Base-by-base conservation (phyloP, 495 filamentous ascomycete genomes). In the Tuber borchii region DNA sequence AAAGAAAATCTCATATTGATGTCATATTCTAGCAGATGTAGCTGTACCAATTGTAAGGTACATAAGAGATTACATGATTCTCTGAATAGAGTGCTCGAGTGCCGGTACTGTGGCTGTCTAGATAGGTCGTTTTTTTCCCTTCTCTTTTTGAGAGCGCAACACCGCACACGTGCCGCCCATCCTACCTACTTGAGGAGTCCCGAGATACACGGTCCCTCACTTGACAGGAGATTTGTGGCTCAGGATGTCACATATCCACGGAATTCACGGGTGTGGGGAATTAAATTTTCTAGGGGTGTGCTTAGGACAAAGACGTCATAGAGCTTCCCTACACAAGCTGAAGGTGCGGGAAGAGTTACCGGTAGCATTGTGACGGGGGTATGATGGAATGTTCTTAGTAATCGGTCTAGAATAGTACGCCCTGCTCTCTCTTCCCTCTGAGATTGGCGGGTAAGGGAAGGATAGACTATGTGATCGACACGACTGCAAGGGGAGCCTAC, bases 341-440 rank as follows among this genome's bases (percentile, higher is more conserved):
- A n/a, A 22, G 48, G 48, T 61, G 51, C 51, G n/a, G 51, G 26
- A 14, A 16, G 56, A 31, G 3, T 31, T 65, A 40, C 39, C 39
- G 39, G 39, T 40, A n/a, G 56, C 56, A 65, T 16, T 16, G 56
- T 65, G 56, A 65, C 56, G 56, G n/a, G 51, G 39, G n/a, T 42
- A 76, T 78, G 77, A 79, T 79, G 72, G 51, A 70, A 79, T 75
- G 70, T 75, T 79, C 73, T 68, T 69, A 37, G n/a, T 37, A 20
- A 46, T 45, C 69, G 68, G n/a, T 40, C 17, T 34, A 43, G 69
- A 71, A 31, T 20, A 6, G 39, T 40, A 5, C 39, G 2, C 9
- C 37, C 71, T 19, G n/a, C n/a, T 10, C 20, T 22, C 22, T 14
- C 22, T 61, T 61, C 51, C 12, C 56, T 65, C 56, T 8, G 14